A percentile compares a stretch with the other conserved stretches of the same genome.
Evolutionary conservation across 495 filamentous ascomycete species (phyloP).

Genomic region (Neurospora sp.): DNA sequence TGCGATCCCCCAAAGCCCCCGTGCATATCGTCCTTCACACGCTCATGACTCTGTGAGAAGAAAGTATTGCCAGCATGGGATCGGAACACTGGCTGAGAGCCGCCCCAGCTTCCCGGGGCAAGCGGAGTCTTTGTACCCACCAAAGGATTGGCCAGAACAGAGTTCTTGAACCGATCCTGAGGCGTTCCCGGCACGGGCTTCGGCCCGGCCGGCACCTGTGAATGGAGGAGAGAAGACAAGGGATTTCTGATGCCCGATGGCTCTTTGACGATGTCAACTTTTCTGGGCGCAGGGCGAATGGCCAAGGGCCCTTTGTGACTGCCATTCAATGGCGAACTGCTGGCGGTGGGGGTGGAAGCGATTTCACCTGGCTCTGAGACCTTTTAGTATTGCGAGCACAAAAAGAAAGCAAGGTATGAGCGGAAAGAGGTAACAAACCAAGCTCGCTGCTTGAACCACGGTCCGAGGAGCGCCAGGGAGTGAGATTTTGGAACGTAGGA

Average conservation of each 20-base stretch:
- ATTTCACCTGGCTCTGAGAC: not conserved
- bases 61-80: not conserved
- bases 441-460: not conserved
- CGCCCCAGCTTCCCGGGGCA: not conserved
- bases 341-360: not conserved
- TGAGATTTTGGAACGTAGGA: not conserved
- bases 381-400: not conserved
- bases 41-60: not conserved
- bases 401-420: not conserved
- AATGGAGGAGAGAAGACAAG: not conserved
- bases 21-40: not conserved
- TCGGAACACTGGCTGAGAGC: not conserved
- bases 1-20: not conserved
- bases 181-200: slow-evolving; percentile 1
- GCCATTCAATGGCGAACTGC: not conserved
- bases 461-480: not conserved
- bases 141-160: not conserved
- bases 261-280: not conserved
- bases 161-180: slow-evolving; percentile 6
- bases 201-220: not conserved
- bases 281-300: not conserved
- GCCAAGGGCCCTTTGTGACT: not conserved
- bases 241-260: not conserved
- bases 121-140: not conserved
- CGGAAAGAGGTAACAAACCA: not conserved